Base-by-base conservation (phyloP, 352 stramenopile genomes). In the Phytophthora fragariae region DNA sequence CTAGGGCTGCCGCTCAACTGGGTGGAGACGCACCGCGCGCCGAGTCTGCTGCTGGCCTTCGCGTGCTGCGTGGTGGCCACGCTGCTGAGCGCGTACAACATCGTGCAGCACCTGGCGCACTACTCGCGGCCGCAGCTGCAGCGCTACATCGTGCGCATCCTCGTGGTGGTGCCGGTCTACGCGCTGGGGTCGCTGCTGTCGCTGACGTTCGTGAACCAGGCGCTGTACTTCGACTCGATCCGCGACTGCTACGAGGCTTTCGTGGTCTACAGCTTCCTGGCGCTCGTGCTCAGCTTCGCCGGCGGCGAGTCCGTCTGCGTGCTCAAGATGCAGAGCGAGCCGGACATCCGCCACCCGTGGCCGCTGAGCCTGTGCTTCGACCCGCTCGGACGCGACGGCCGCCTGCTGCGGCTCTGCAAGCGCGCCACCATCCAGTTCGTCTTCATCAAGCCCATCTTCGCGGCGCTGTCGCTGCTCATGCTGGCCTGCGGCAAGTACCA, bases 161-260 rank as follows among this genome's bases (percentile, higher is more conserved):
- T 97, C 14, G 84, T 90, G 53, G 82, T 97, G 49, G 91, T 97
- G 11, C 92, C 92, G 0, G 85, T 97, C 15, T 97, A 97, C 76
- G 90, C 91, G 14, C 62, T 97, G 46, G 82, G 85, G n/a, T 94
- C 87, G 39, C 83, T 94, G 37, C 66, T 97, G 12, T 94, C 91
- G 63, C 81, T 97, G 46, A 81, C 80, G 37, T 95, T 96, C 65
- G 85, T 93, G 47, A 84, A 93, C 55, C 75, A 92, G 58, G 87
- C 89, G 63, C 75, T 96, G 53, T 94, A 93, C 58, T 92, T 97
- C 49, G 89, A 97, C 72, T 94, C 88, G 15, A 78, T 98, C 31
- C 91, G 94, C 50, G 93, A 98, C 72, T 89, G 91, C 63, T 98
- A 98, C 76, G 94, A 98, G 68, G 93, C 94, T 1, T 98, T 98